These are phyloP conservation scores for Venturia carpophila DNA, from an alignment of 2,329 filamentous ascomycete genomes.

Conservation along the genomic window DNA sequence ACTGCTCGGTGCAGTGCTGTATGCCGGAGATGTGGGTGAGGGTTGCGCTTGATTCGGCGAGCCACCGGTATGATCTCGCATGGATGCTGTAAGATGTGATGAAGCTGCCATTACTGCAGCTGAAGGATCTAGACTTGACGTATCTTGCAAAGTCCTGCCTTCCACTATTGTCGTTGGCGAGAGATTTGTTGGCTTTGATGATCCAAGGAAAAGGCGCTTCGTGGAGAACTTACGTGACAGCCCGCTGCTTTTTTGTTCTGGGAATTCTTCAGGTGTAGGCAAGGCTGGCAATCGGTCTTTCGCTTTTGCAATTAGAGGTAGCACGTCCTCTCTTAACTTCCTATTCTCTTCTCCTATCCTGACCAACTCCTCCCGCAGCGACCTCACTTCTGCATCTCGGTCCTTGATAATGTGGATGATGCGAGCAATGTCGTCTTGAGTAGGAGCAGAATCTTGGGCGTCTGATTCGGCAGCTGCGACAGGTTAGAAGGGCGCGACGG, in stretches of 20 bases:
- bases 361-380: constrained; percentile 51
- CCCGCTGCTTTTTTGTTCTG: constrained; percentile 34
- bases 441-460: constrained; percentile 76
- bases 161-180: constrained; percentile 42
- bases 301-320: constrained; percentile 80
- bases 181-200: constrained; percentile 40
- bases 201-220: constrained; percentile 44
- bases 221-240: constrained; percentile 47
- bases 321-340: constrained; percentile 79
- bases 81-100: constrained; percentile 43
- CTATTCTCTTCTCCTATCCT: constrained; percentile 69
- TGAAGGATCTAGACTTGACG: constrained; percentile 40
- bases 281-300: constrained; percentile 90
- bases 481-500: constrained; percentile 21
- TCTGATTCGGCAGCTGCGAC: constrained; percentile 75
- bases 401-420: constrained; percentile 83
- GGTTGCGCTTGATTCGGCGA: constrained; percentile 32
- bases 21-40: constrained; percentile 44
- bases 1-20: constrained; percentile 24
- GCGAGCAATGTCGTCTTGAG: constrained; percentile 85
- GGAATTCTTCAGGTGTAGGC: constrained; percentile 43
- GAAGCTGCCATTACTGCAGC: constrained; percentile 44
- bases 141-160: constrained; percentile 35
- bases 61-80: constrained; percentile 26
- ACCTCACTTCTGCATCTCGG: constrained; percentile 76